Base-by-base conservation (phyloP, 2,329 filamentous ascomycete genomes). In the Camillea tinctor region DNA sequence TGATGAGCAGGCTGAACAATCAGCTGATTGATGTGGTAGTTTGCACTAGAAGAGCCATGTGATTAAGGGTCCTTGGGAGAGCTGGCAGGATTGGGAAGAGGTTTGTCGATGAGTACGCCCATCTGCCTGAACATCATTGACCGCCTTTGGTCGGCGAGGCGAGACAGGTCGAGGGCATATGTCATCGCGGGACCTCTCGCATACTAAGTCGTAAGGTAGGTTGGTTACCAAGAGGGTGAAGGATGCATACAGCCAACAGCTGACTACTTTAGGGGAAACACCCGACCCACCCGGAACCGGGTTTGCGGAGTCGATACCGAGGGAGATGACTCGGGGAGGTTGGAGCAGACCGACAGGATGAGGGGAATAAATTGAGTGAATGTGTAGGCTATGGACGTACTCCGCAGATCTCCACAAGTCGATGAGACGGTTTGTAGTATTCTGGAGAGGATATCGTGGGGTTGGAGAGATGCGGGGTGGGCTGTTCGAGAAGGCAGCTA, bases 21-120 rank as follows among this genome's bases (percentile, higher is more conserved):
- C 64, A 67, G 63, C 65, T 56, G 60, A 63, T 40, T 58, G 13
- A 40, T 58, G 22, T 58, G 23, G 51, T 54, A 54, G n/a, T 50
- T 52, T 50, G 55, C 22, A 44, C 7, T 30, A 52, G 51, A 8
- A 17, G 22, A 52, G 26, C 51, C 51, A 52, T 52, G 51, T 52
- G 50, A 51, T 24, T 17, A 22, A 30, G 51, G 3, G 26, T 23
- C 13, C 22, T 26, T 9, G 26, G 30, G 20, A 8, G 30, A 26
- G 23, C 51, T 26, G 51, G 51, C 51, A 52, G 2, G 30, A 52
- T 24, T 52, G 23, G 51, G 51, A 52, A 52, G 30, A 22, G 51
- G 51, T 3, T 52, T 44, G 36, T n/a, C 51, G 21, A 30, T 30
- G 26, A 30, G 26, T 7, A 30, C 13, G 26, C 26, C n/a, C 26